phyloP scores from a whole-genome alignment of 2,329 filamentous ascomycete species.

The Hypoxylon sp. region DNA sequence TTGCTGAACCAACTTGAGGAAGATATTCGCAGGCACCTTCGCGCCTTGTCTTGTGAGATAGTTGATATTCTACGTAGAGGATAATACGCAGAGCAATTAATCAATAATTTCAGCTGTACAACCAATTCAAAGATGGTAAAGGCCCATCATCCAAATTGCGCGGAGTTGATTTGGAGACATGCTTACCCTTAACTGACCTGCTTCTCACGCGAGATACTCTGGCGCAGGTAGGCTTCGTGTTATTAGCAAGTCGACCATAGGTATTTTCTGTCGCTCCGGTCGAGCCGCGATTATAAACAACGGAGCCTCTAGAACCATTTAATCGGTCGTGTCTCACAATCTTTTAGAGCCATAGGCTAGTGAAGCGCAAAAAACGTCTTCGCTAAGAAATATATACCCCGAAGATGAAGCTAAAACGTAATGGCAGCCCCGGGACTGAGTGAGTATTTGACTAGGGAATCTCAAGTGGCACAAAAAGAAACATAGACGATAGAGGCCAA shows the following conservation, averaged over 20 bases:
- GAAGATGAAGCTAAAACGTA: background rate
- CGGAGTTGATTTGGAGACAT: background rate
- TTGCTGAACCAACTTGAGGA: background rate
- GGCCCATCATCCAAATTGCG: background rate
- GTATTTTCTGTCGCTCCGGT: background rate
- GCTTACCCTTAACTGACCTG: background rate
- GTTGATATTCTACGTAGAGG: background rate
- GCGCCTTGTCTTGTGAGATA: background rate
- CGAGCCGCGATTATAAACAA: background rate
- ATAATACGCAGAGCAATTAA: background rate
- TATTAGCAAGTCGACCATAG: background rate
- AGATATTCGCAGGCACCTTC: conserved; percentile 1
- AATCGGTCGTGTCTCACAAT: background rate
- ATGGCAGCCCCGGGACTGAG: background rate
- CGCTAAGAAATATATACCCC: background rate
- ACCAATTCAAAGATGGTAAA: background rate
- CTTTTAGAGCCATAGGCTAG: background rate
- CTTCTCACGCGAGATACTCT: background rate
- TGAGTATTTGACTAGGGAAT: background rate
- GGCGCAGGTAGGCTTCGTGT: background rate
- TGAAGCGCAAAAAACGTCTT: background rate
- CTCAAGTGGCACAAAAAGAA: background rate
- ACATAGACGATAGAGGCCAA: no score
- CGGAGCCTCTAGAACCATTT: background rate
- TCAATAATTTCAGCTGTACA: background rate